Base-by-base conservation (phyloP, 805 yeast genomes). In the Sugiyamaella smithiae region DNA sequence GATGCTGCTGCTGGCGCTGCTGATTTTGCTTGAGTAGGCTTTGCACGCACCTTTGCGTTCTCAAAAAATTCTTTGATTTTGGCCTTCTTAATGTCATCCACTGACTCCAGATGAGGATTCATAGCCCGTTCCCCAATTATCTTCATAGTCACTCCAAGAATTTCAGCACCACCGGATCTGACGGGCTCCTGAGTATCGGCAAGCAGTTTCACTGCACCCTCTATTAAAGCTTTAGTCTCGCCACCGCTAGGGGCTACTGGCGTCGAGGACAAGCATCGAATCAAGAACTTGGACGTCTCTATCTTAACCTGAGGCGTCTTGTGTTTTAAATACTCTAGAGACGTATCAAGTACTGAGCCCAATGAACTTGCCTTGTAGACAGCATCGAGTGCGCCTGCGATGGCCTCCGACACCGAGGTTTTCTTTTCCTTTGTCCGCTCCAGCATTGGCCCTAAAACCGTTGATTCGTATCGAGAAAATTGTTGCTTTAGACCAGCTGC, bases 341-440 rank as follows among this genome's bases (percentile, higher is more conserved):
- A 70, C 2, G 80, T 83, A 17, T 82, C 86, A 33, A 85, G 64
- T 19, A 86, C 67, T 31, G 79, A 85, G 32, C 72, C 59, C 19
- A 78, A 69, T 0, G 80, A 73, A 8, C 82, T 70, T 51, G 69
- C 68, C 28, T 59, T 60, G 55, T 82, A 85, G 2, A 85, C 73
- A 0, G 85, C 77, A 63, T 83, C 85, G 45, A 90, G 69, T 0
- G 91, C 83, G 22, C 64, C 67, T 16, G 73, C 71, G n/a, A 91
- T 70, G 0, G 93, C 84, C 20, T 83, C 89, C 1, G 85, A 70
- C 0, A 88, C 93, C 2, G 83, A 70, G 22, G 78, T 82, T 60
- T 91, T 91, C 70, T 86, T 89, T 64, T 93, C 99, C 61, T 88
- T 90, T 11, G 87, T 78, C 57, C 97, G 76, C 56, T 88, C 97